Percentiles rank a stretch among this genome's conserved stretches.
Conservation (phyloP, 2,329 filamentous ascomycete genomes). For the Cryoendolithus antarcticus region DNA sequence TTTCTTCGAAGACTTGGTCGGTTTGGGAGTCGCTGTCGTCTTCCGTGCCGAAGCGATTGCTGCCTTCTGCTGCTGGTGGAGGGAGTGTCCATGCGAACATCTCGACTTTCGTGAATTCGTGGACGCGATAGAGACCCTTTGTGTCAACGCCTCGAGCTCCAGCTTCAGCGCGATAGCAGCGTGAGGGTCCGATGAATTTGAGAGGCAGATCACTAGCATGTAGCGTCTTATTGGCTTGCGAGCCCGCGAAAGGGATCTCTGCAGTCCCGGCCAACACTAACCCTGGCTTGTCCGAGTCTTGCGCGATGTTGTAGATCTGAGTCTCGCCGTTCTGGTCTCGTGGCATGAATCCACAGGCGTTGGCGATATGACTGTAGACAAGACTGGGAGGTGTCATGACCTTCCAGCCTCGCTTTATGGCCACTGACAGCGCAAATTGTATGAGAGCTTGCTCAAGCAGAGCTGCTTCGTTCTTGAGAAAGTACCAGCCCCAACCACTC, state of each 20-base stretch:
- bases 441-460: slow-evolving; percentile 90
- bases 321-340: slow-evolving; percentile 83
- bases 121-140: slow-evolving; percentile 89
- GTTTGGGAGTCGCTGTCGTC: slow-evolving; percentile 26
- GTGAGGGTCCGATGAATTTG: slow-evolving; percentile 69
- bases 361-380: slow-evolving; percentile 82
- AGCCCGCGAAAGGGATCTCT: slow-evolving; percentile 86
- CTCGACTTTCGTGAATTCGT: slow-evolving; percentile 98
- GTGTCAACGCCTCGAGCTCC: slow-evolving; percentile 81
- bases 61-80: slow-evolving; percentile 8
- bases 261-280: slow-evolving; percentile 76
- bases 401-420: slow-evolving; percentile 62
- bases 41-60: slow-evolving; percentile 16
- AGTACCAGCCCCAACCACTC: slow-evolving; percentile 97
- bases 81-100: slow-evolving; percentile 77
- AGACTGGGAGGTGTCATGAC: slow-evolving; percentile 75
- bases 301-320: slow-evolving; percentile 65
- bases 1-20: slow-evolving; percentile 62
- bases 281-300: slow-evolving; percentile 52
- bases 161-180: slow-evolving; percentile 94
- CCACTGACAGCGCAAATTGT: slow-evolving; percentile 68
- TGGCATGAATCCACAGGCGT: slow-evolving; percentile 88
- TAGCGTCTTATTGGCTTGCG: slow-evolving; percentile 65
- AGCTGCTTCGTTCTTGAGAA: slow-evolving; percentile 79
- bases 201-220: slow-evolving; percentile 55